These are phyloP conservation scores for Panicum hallii DNA, from an alignment of 202 grass and related monocot species.

Conservation along the genomic window DNA sequence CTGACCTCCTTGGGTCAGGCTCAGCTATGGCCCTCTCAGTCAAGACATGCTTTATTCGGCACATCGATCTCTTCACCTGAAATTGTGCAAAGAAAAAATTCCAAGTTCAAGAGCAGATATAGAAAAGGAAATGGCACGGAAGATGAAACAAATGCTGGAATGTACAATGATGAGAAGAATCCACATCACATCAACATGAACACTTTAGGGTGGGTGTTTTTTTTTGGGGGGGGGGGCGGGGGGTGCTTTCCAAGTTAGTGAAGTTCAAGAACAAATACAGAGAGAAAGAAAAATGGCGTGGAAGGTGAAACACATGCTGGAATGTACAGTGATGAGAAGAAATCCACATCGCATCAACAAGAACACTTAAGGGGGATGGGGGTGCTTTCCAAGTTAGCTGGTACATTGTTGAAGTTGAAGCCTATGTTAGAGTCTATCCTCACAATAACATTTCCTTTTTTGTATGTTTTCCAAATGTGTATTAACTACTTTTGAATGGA, in stretches of 20 bases:
- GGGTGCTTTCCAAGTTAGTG: not conserved
- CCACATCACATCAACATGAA: not conserved
- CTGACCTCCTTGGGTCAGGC: slow-evolving; percentile 75
- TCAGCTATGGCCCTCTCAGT: slow-evolving; percentile 90
- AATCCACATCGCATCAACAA: not conserved
- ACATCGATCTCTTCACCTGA: slow-evolving; percentile 90
- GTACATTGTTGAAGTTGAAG: no score
- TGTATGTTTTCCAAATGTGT: no score
- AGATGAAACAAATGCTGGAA: not conserved
- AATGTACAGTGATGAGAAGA: not conserved
- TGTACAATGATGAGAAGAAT: not conserved
- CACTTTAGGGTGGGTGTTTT: not conserved
- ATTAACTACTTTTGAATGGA: no score
- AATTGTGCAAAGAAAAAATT: slow-evolving; percentile 36
- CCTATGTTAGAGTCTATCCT: no score
- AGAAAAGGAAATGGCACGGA: slow-evolving; percentile 17
- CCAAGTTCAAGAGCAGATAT: not conserved
- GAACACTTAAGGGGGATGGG: no score
- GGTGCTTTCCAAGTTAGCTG: no score
- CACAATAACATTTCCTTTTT: no score
- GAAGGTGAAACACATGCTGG: not conserved
- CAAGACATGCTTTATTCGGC: slow-evolving; percentile 92
- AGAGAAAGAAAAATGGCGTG: slow-evolving; percentile 21
- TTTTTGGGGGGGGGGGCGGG: no score
- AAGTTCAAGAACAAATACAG: not conserved